Conservation (phyloP, 768 basidiomycete species). For the Lactarius psammicola region DNA sequence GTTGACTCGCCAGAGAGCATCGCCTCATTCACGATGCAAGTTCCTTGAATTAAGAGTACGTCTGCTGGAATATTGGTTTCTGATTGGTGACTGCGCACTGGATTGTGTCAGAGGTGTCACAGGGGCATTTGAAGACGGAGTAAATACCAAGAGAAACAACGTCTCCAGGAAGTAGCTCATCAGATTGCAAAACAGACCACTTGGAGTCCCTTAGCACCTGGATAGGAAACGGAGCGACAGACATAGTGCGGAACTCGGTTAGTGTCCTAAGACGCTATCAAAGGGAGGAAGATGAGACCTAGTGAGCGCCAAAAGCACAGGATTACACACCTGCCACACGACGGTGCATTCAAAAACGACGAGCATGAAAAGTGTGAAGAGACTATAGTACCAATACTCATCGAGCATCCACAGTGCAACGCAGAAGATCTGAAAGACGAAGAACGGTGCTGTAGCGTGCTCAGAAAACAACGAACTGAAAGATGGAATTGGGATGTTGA, state of each 20-base stretch:
- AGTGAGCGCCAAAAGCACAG: background rate
- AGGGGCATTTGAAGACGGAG: constrained; percentile 6
- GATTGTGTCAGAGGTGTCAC: constrained; percentile 13
- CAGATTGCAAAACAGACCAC: constrained; percentile 81
- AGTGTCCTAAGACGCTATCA: constrained; percentile 85
- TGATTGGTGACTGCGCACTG: constrained; percentile 58
- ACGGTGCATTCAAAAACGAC: constrained; percentile 98
- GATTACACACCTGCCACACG: constrained; percentile 83
- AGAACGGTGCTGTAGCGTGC: constrained; percentile 98
- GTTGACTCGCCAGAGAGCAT: constrained; percentile 99
- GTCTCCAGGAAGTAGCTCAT: constrained; percentile 89
- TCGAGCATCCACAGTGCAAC: constrained; percentile 97
- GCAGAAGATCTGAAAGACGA: constrained; percentile 98
- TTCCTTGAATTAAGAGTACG: constrained; percentile 86
- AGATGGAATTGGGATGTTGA: constrained; percentile 94
- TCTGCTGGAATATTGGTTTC: constrained; percentile 94
- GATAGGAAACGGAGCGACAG: constrained; percentile 86
- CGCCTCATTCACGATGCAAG: constrained; percentile 97
- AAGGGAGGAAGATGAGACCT: constrained; percentile 13
- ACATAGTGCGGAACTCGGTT: constrained; percentile 96
- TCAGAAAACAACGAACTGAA: constrained; percentile 90
- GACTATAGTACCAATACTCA: constrained; percentile 98
- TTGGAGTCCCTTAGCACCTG: constrained; percentile 73
- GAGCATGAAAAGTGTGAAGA: constrained; percentile 99
- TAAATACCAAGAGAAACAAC: constrained; percentile 75